These are phyloP conservation scores for Botrytis cinerea DNA, from an alignment of 2,329 filamentous ascomycete species.

Conservation along the genomic window DNA sequence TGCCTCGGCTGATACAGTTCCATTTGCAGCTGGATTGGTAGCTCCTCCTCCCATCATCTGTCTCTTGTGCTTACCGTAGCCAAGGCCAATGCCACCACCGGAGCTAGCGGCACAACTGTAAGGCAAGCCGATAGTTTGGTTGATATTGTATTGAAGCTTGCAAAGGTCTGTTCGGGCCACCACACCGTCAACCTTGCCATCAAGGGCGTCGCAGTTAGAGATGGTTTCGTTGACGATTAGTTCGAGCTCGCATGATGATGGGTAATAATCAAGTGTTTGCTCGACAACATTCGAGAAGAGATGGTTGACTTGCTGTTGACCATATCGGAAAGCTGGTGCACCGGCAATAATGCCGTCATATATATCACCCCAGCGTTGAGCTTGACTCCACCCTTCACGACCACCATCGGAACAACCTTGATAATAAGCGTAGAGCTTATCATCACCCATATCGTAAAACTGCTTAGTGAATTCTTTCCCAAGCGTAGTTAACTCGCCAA, in stretches of 20 bases:
- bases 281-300: conserved; percentile 45
- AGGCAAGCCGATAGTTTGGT: conserved; percentile 47
- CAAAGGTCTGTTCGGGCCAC: conserved; percentile 52
- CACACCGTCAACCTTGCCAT: conserved; percentile 56
- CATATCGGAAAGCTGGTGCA: conserved; percentile 50
- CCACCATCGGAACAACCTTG: conserved; percentile 51
- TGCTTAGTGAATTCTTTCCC: conserved; percentile 48
- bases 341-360: conserved; percentile 51
- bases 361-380: conserved; percentile 45
- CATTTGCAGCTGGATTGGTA: conserved; percentile 26
- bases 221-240: conserved; percentile 58
- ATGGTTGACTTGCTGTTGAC: conserved; percentile 49
- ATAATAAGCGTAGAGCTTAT: conserved; percentile 30
- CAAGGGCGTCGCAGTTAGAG: conserved; percentile 54
- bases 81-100: not conserved
- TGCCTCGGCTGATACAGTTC: conserved; percentile 36
- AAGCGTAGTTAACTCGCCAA: conserved; percentile 44
- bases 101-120: conserved; percentile 47
- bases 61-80: no score
- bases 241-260: conserved; percentile 49
- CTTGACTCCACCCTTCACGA: conserved; percentile 51
- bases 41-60: not conserved
- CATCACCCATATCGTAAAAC: conserved; percentile 43
- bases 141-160: conserved; percentile 50
- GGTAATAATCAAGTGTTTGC: conserved; percentile 46